Base-by-base conservation (phyloP, 2,329 filamentous ascomycete genomes). In the Fusarium chuoi region DNA sequence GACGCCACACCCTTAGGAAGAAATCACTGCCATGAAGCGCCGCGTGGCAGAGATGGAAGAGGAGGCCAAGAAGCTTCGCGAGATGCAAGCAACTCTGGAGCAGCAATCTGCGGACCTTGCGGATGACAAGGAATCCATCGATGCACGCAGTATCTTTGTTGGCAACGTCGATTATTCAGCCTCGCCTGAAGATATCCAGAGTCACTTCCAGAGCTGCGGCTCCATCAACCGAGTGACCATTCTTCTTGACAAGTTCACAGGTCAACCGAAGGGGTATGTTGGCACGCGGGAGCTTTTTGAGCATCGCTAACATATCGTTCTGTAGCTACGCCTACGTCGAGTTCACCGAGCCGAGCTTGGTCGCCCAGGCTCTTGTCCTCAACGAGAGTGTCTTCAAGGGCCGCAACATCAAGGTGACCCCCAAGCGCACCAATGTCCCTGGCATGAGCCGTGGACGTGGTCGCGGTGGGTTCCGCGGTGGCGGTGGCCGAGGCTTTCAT, bases 161-260 rank as follows among this genome's bases (percentile, higher is more conserved):
- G 96, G 96, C 77, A 99, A 99, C 78, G 96, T 99, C 75, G 96
- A 99, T 84, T 99, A 99, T 84, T 95, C 94, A 71, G 95, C 96
- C 28, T 97, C 95, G 35, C 96, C 96, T 6, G 96, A 99, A 85
- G 96, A 99, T 86, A 79, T 99, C 68, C 96, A 99, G 86, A 94
- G 95, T 68, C 96, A 99, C 81, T 99, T 99, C 86, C 95, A 98
- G 87, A 97, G 92, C 87, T 97, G 95, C 79, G 96, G 96, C 69
- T 94, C 93, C 76, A 99, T 99, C 87, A 99, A 99, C 84, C 93
- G 96, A 70, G 96, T 99, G 68, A 99, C 96, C 3, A 99, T 99
- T 76, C 87, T 99, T 77, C 86, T 99, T 77, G 96, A 99, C 86
- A 99, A 99, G 87, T 98, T 98, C 81, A 98, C 95, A 17, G 96